phyloP scores from a whole-genome alignment of 164 flowering plant species.

The Umbilicus rupestris region DNA sequence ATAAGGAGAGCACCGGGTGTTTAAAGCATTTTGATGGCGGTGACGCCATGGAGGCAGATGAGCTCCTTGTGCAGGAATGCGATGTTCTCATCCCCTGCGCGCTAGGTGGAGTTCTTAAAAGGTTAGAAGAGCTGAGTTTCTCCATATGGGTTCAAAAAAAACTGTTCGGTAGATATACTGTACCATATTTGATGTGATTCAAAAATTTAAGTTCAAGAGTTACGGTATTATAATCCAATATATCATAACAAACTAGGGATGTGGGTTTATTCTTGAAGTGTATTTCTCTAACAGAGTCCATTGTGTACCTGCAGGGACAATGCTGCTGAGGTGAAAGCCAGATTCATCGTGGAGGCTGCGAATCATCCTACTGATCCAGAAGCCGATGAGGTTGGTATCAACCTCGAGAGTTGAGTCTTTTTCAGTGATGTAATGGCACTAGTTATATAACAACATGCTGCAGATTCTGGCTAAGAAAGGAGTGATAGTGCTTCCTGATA shows the following conservation, averaged over 20 bases:
- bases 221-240: no score
- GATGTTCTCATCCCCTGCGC: conserved; percentile 88
- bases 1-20: conserved; percentile 37
- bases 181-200: not conserved
- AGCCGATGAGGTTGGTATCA: conserved; percentile 58
- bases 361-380: conserved; percentile 85
- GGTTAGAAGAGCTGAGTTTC: conserved; percentile 19
- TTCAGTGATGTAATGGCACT: not conserved
- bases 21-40: conserved; percentile 46
- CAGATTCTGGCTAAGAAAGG: conserved; percentile 64
- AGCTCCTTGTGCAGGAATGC: conserved; percentile 65
- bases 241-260: no score
- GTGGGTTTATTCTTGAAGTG: not conserved
- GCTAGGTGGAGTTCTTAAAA: conserved; percentile 71
- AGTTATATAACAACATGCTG: conserved; percentile 13
- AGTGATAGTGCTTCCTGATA: conserved; percentile 58
- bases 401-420: not conserved
- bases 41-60: conserved; percentile 42
- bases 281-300: not conserved
- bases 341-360: conserved; percentile 67
- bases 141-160: not conserved
- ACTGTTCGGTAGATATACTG: no score
- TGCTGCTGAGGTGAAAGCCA: conserved; percentile 66
- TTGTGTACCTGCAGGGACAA: conserved; percentile 40
- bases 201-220: not conserved